Evolutionary conservation across 208 protist species (phyloP).

Genomic region (Porcisia deanei): DNA sequence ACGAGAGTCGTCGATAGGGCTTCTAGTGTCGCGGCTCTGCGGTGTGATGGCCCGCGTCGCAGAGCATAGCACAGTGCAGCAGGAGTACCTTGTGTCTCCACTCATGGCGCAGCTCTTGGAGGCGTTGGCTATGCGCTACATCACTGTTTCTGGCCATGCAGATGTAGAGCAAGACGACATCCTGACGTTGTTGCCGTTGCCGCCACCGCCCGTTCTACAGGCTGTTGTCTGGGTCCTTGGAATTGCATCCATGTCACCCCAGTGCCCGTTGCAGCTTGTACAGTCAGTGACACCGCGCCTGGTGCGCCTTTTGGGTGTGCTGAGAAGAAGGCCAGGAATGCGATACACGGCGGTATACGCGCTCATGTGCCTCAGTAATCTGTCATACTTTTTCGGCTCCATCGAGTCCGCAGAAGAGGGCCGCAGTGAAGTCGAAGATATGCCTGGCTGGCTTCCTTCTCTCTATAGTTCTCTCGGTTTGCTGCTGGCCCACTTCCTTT

Average conservation of each 20-base stretch:
- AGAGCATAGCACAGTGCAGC: slow-evolving; percentile 34
- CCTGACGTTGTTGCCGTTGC: slow-evolving; percentile 3
- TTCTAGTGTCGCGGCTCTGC: slow-evolving; percentile 47
- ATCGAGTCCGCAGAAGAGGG: slow-evolving; percentile 34
- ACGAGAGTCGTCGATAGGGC: slow-evolving; percentile 29
- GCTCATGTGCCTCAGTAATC: slow-evolving; percentile 83
- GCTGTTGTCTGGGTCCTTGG: slow-evolving; percentile 75
- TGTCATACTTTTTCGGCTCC: slow-evolving; percentile 75
- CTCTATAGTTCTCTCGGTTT: slow-evolving; percentile 59
- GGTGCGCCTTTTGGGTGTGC: slow-evolving; percentile 46
- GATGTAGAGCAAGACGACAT: neutral
- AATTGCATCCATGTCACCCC: slow-evolving; percentile 52
- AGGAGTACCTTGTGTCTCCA: slow-evolving; percentile 35
- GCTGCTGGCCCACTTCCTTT: slow-evolving; percentile 61
- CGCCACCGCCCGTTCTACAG: slow-evolving; percentile 40
- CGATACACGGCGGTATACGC: slow-evolving; percentile 61
- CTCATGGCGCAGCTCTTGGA: slow-evolving; percentile 20
- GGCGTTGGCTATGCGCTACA: slow-evolving; percentile 21
- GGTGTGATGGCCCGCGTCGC: slow-evolving; percentile 42
- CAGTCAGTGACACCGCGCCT: slow-evolving; percentile 39
- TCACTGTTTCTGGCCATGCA: slow-evolving; percentile 1
- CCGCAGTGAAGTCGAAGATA: neutral
- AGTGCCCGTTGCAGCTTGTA: slow-evolving; percentile 52
- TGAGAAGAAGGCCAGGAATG: slow-evolving; percentile 34
- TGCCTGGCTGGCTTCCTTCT: slow-evolving; percentile 24